These are phyloP conservation scores for Nymphaea thermarum DNA, from an alignment of 164 flowering plant genomes.

Conservation along the genomic window DNA sequence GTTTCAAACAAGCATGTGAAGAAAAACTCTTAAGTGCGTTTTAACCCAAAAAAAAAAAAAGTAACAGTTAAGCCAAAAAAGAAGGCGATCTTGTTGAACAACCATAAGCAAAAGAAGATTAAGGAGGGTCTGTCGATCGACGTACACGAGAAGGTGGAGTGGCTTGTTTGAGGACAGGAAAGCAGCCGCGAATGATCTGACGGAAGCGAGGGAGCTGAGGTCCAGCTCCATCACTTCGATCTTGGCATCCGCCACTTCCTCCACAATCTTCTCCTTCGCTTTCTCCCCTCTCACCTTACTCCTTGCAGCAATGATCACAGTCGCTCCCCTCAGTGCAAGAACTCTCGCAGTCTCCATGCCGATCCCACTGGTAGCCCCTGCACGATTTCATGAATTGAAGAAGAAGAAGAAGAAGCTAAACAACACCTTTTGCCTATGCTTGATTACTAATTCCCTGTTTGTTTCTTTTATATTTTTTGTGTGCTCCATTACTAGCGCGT, in stretches of 20 bases:
- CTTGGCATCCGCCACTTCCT: conserved; percentile 42
- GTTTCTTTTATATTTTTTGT: neutral
- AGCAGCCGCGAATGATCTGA: conserved; percentile 48
- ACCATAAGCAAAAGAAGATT: neutral
- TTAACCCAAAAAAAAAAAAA: too few relatives aligned
- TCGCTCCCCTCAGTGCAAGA: conserved; percentile 58
- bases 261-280: conserved; percentile 34
- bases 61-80: neutral
- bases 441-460: neutral
- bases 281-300: conserved; percentile 31
- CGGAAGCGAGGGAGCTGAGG: conserved; percentile 50
- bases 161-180: conserved; percentile 37
- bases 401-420: too few relatives aligned
- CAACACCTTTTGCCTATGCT: too few relatives aligned
- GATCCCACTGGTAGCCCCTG: conserved; percentile 15
- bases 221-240: conserved; percentile 66
- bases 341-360: conserved; percentile 35
- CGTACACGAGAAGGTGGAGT: conserved; percentile 54
- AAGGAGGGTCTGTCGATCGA: neutral
- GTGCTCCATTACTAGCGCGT: neutral
- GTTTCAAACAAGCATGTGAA: too few relatives aligned
- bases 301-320: conserved; percentile 49
- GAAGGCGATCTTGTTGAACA: neutral
- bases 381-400: too few relatives aligned
- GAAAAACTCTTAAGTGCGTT: neutral